A percentile compares a stretch with the other conserved stretches of the same genome.
Conservation (phyloP, 1,139 yeast species). For the Yamadazyma triangularis region DNA sequence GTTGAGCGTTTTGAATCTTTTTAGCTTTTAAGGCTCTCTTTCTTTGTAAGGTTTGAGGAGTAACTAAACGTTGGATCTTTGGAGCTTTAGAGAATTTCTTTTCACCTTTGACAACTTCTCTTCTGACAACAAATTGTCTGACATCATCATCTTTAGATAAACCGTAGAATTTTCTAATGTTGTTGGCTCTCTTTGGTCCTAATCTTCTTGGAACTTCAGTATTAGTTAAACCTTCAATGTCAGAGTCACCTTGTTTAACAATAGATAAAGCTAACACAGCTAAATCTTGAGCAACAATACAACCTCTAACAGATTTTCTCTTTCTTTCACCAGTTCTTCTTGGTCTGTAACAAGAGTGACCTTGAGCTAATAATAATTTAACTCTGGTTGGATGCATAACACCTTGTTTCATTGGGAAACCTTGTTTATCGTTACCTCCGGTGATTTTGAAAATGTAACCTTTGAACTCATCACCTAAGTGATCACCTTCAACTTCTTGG, state of each 20-base stretch:
- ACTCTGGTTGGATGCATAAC: slow-evolving; percentile 99
- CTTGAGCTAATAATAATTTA: slow-evolving; percentile 88
- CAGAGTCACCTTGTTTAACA: slow-evolving; percentile 96
- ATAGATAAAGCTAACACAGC: slow-evolving; percentile 91
- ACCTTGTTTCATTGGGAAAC: slow-evolving; percentile 99
- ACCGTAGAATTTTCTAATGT: slow-evolving; percentile 99
- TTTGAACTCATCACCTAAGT: slow-evolving; percentile 97
- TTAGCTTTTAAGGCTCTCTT: slow-evolving; percentile 95
- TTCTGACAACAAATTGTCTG: slow-evolving; percentile 93
- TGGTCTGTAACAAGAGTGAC: slow-evolving; percentile 99
- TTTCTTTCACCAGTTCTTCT: slow-evolving; percentile 99
- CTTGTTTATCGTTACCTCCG: slow-evolving; percentile 99
- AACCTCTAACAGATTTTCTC: slow-evolving; percentile 99
- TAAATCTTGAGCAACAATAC: slow-evolving; percentile 96
- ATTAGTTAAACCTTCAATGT: slow-evolving; percentile 95
- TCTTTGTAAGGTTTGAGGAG: slow-evolving; percentile 99
- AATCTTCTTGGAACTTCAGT: slow-evolving; percentile 95
- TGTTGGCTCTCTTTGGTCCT: slow-evolving; percentile 99
- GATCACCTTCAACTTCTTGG: slow-evolving; percentile 99
- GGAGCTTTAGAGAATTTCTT: slow-evolving; percentile 99
- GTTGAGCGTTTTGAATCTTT: slow-evolving; percentile 96
- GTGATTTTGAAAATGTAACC: slow-evolving; percentile 98
- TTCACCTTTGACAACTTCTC: slow-evolving; percentile 97
- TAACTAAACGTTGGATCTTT: slow-evolving; percentile 98
- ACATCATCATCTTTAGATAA: slow-evolving; percentile 97